Base-by-base conservation (phyloP, 2,329 filamentous ascomycete species). In the Ophiostoma perfectum region DNA sequence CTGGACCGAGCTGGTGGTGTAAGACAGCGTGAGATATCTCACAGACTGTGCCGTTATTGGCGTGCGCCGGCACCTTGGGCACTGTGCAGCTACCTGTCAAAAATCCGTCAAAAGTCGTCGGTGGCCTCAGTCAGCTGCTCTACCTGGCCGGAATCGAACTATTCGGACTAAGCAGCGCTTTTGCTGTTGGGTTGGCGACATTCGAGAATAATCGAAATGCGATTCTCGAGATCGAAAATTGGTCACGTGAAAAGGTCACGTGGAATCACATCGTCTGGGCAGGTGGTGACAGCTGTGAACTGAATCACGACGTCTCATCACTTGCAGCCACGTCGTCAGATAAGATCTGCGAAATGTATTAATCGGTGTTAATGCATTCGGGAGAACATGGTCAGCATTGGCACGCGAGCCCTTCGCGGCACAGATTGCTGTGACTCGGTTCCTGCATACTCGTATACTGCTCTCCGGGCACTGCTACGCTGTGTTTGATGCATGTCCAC, bases 261-360 rank as follows among this genome's bases (percentile, higher is more conserved):
- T 60, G 55, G 8, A 11, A 11, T 27, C 27, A 27, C 27, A 27
- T 27, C 2, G 5, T 55, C 9, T 27, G 49, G 27, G 27, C 55
- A 60, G 55, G 55, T 60, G 55, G 27, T 60, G 55, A 38, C 55
- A 60, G 55, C 55, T 60, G 18, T 18, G 6, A 44, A 44, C 7
- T 2, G 42, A 38, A 11, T 2, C 27, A 38, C 52, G 9, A 14
- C 16, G 47, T 18, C 14, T 55, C 49, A 27, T 27, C 27, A 45
- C 42, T 45, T 3, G 42, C 42, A 45, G 9, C 47, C 11, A 12
- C 27, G 27, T 27, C 27, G 27, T 27, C 27, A 27, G 27, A 27
- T 27, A 55, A 12, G 49, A 55, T 55, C 49, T 55, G 18, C 49
- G 8, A 55, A 55, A 55, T 55, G 49, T 55, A 55, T 55, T 55